These are phyloP conservation scores for Pleurotus citrinopileatus DNA, from an alignment of 768 basidiomycete species.

Conservation along the genomic window DNA sequence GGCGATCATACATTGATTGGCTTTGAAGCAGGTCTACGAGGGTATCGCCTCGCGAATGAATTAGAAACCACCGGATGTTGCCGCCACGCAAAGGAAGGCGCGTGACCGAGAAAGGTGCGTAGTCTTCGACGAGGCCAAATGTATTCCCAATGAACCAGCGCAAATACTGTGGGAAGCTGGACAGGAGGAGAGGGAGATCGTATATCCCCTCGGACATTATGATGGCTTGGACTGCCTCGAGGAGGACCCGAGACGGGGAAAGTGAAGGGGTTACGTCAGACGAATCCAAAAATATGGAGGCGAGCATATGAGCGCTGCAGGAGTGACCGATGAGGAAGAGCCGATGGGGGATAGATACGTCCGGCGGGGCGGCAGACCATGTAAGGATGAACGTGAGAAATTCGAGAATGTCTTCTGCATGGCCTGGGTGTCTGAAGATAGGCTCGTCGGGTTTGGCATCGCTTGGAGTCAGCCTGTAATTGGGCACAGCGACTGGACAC, in stretches of 20 bases:
- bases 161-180: conserved; percentile 64
- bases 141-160: conserved; percentile 65
- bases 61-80: conserved; percentile 59
- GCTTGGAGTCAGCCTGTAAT: conserved; percentile 69
- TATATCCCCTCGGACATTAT: conserved; percentile 77
- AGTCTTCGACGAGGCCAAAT: conserved; percentile 54
- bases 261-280: conserved; percentile 38
- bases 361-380: conserved; percentile 38
- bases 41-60: conserved; percentile 74
- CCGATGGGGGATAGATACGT: conserved; percentile 26
- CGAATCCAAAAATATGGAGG: conserved; percentile 63
- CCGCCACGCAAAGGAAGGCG: conserved; percentile 34
- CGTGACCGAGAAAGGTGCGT: conserved; percentile 44
- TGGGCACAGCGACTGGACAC: conserved; percentile 66
- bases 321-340: conserved; percentile 76
- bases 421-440: conserved; percentile 62
- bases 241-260: conserved; percentile 39
- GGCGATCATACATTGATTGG: conserved; percentile 51
- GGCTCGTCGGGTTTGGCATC: conserved; percentile 31
- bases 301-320: conserved; percentile 79
- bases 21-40: conserved; percentile 66
- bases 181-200: conserved; percentile 64
- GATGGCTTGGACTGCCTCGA: conserved; percentile 48
- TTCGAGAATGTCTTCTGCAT: conserved; percentile 61
- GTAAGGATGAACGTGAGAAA: conserved; percentile 57